Evolutionary conservation across 257 asterid genomes (phyloP).

Genomic region (Cruciata laevipes): DNA sequence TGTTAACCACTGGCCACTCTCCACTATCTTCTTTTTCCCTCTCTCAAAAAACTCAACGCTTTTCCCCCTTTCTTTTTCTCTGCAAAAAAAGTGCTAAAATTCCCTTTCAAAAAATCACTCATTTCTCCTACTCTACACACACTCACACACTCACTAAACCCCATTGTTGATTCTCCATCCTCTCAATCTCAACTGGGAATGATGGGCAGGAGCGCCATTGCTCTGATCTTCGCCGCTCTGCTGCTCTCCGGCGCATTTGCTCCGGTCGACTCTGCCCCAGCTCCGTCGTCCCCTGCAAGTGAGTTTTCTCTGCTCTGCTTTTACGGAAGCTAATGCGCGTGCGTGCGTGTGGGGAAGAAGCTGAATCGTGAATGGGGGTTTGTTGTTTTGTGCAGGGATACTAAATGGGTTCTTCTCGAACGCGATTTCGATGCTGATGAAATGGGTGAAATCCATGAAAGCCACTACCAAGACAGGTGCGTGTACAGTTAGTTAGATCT

Average conservation of each 20-base stretch:
- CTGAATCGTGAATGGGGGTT: too few relatives aligned
- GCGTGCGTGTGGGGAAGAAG: not conserved
- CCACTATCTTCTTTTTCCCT: not conserved
- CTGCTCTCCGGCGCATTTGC: conserved; percentile 40
- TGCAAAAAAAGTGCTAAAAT: conserved; percentile 22
- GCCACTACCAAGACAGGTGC: conserved; percentile 69
- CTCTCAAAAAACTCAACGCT: conserved; percentile 38
- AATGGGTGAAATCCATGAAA: conserved; percentile 67
- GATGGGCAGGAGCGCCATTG: conserved; percentile 26
- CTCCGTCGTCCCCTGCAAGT: conserved; percentile 73
- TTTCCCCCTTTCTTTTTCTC: conserved; percentile 33
- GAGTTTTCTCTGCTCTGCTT: conserved; percentile 24
- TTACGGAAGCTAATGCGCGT: not conserved
- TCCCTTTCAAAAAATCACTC: conserved; percentile 27
- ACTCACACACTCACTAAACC: conserved; percentile 24
- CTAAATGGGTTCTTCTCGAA: conserved; percentile 72
- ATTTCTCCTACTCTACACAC: conserved; percentile 13
- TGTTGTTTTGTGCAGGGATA: conserved; percentile 39
- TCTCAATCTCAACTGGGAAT: conserved; percentile 22
- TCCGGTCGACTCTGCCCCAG: conserved; percentile 47
- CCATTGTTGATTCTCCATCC: conserved; percentile 12
- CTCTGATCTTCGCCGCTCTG: conserved; percentile 42
- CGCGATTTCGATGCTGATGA: conserved; percentile 64
- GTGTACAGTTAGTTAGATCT: conserved; percentile 26
- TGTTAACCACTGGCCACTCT: not conserved